A percentile compares a stretch with the other conserved stretches of the same genome.
Conservation (phyloP, 169 alveolate genomes). For the Cryptosporidium ubiquitum region DNA sequence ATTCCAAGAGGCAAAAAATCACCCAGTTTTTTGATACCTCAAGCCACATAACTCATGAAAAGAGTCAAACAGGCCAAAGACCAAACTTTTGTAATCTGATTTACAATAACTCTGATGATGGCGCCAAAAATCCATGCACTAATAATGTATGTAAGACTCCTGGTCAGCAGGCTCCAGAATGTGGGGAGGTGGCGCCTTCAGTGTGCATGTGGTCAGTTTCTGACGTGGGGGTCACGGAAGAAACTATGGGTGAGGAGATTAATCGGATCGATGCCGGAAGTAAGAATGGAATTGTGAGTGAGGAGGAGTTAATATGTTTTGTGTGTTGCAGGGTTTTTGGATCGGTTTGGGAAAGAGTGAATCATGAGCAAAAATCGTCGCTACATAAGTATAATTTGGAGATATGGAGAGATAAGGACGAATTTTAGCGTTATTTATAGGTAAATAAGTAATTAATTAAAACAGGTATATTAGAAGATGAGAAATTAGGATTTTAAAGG, state of each 20-base stretch:
- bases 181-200: not conserved
- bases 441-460: not conserved
- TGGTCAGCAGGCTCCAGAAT: not conserved
- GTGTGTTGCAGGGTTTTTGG: conserved; percentile 55
- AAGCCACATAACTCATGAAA: not conserved
- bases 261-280: not conserved
- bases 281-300: not conserved
- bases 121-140: not conserved
- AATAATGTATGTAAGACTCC: not conserved
- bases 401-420: not conserved
- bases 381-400: conserved; percentile 49
- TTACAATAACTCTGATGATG: not conserved
- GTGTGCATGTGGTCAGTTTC: conserved; percentile 25
- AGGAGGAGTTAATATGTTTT: conserved; percentile 51
- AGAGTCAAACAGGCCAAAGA: not conserved
- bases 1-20: not conserved
- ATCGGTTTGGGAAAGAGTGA: conserved; percentile 30
- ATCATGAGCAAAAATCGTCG: conserved; percentile 43
- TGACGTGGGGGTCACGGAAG: not conserved
- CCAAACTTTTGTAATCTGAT: not conserved
- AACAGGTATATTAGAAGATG: not conserved
- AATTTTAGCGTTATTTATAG: not conserved
- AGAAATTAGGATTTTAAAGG: not conserved
- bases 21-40: conserved; percentile 23
- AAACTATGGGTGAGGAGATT: not conserved